Conservation (phyloP, 176 grass and related monocot genomes). For the Urochloa ruziziensis region DNA sequence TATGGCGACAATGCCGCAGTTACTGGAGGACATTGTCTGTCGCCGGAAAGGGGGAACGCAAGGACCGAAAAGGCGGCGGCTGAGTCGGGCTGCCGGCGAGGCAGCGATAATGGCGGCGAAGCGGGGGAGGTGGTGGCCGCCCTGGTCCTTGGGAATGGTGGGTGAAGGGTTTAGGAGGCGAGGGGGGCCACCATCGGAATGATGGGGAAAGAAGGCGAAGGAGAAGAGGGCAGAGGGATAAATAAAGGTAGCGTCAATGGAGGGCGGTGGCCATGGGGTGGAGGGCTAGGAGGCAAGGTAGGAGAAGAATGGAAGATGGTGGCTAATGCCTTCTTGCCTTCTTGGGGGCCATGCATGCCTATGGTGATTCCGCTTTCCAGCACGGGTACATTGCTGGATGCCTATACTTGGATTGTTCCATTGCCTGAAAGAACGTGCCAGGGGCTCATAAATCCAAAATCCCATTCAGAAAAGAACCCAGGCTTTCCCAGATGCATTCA, state of each 20-base stretch:
- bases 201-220: constrained; percentile 26
- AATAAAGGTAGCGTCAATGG: constrained; percentile 4
- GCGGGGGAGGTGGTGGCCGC: constrained; percentile 23
- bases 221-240: not conserved
- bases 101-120: not conserved
- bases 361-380: constrained; percentile 8
- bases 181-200: constrained; percentile 31
- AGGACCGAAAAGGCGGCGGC: not conserved
- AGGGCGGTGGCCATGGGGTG: not conserved
- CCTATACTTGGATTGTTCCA: constrained; percentile 33
- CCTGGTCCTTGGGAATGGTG: constrained; percentile 47
- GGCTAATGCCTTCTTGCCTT: not conserved
- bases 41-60: not conserved
- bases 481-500: not conserved
- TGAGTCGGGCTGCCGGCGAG: not conserved
- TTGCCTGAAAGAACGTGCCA: not conserved
- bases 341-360: constrained; percentile 9
- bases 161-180: constrained; percentile 40
- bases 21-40: constrained; percentile 4
- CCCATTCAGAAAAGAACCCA: not conserved
- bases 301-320: not conserved
- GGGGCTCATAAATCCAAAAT: not conserved
- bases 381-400: not conserved
- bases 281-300: constrained; percentile 42
- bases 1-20: not conserved